Conservation (phyloP, 768 basidiomycete species). For the Pleurotus eryngii region DNA sequence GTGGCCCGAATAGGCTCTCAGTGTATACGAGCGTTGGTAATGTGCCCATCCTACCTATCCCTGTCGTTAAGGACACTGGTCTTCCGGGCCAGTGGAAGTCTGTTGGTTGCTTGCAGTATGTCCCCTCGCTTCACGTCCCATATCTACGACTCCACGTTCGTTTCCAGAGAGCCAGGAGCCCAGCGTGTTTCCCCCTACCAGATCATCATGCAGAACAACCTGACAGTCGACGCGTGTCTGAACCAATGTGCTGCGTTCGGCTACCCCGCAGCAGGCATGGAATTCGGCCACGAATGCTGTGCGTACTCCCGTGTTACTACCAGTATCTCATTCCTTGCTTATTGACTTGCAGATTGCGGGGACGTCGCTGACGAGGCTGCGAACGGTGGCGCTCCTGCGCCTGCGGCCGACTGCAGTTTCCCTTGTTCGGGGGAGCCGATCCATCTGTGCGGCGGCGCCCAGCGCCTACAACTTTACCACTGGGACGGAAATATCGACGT, state of each 20-base stretch:
- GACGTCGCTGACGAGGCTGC: slow-evolving; percentile 54
- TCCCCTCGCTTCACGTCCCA: neutral
- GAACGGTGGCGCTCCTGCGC: slow-evolving; percentile 34
- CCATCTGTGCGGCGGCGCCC: slow-evolving; percentile 63
- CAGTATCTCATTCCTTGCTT: neutral
- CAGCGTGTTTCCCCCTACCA: slow-evolving; percentile 57
- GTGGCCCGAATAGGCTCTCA: slow-evolving; percentile 67
- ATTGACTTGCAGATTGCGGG: slow-evolving; percentile 56
- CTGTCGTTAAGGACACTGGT: slow-evolving; percentile 47
- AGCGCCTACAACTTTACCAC: slow-evolving; percentile 52
- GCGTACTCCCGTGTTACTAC: slow-evolving; percentile 22
- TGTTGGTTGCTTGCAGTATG: slow-evolving; percentile 64
- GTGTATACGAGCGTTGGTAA: slow-evolving; percentile 55
- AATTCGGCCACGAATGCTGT: slow-evolving; percentile 75
- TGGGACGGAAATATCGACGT: slow-evolving; percentile 51
- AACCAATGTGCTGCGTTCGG: slow-evolving; percentile 69
- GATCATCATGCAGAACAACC: slow-evolving; percentile 56
- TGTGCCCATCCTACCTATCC: slow-evolving; percentile 57
- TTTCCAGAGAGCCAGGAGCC: slow-evolving; percentile 44
- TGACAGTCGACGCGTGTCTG: slow-evolving; percentile 62
- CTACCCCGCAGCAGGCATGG: slow-evolving; percentile 67
- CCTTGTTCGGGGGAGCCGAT: slow-evolving; percentile 70
- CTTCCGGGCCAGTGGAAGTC: slow-evolving; percentile 67
- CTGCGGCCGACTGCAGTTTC: slow-evolving; percentile 40
- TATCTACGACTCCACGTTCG: neutral